A percentile compares a stretch with the other conserved stretches of the same genome.
Evolutionary conservation across 306 rosid genomes (phyloP).

Genomic region (Medicago arabica): DNA sequence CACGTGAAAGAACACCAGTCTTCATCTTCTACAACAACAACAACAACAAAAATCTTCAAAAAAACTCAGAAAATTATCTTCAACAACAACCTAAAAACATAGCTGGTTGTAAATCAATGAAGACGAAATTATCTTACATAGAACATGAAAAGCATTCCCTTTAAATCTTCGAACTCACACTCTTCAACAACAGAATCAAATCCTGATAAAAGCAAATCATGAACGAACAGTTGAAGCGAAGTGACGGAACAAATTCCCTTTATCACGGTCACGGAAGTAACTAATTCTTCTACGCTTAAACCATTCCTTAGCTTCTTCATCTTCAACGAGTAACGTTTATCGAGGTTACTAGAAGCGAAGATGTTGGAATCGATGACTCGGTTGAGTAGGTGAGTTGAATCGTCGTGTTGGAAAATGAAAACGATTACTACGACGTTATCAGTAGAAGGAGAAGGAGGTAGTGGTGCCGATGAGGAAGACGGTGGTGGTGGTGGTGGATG

Average conservation of each 20-base stretch:
- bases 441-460: conserved; percentile 52
- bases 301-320: conserved; percentile 68
- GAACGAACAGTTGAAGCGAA: conserved; percentile 49
- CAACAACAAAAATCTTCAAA: too few relatives aligned
- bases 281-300: conserved; percentile 69
- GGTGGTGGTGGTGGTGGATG: neutral
- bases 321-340: conserved; percentile 53
- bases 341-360: conserved; percentile 79
- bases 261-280: conserved; percentile 66
- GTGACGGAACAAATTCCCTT: conserved; percentile 70
- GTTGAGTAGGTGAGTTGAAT: conserved; percentile 72
- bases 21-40: too few relatives aligned
- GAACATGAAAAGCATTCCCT: conserved; percentile 95
- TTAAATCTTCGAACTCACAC: conserved; percentile 72
- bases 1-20: too few relatives aligned
- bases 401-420: conserved; percentile 61
- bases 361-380: conserved; percentile 75
- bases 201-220: conserved; percentile 41
- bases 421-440: conserved; percentile 85
- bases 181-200: conserved; percentile 67
- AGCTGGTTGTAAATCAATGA: neutral
- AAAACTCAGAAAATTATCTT: too few relatives aligned
- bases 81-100: too few relatives aligned
- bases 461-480: conserved; percentile 41
- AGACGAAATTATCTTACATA: conserved; percentile 57